A percentile compares a stretch with the other conserved stretches of the same genome.
Conservation (phyloP, 1,139 yeast species). For the Yamadazyma taylorii region DNA sequence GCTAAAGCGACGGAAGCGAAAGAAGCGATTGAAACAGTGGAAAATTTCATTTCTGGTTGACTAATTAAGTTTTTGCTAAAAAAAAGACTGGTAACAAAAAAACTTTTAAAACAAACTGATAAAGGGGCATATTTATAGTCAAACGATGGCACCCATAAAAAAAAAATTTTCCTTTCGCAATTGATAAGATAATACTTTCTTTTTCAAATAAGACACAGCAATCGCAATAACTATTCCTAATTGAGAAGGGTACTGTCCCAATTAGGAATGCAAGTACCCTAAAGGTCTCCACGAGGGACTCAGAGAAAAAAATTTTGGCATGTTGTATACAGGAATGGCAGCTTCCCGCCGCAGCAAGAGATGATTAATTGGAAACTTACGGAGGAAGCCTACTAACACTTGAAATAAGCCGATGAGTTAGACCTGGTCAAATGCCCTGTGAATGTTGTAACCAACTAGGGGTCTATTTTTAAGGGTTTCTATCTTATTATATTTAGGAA, state of each 20-base stretch:
- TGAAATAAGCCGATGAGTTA: too few relatives aligned
- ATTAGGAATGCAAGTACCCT: not conserved
- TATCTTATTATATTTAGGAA: too few relatives aligned
- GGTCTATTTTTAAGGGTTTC: too few relatives aligned
- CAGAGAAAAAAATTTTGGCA: too few relatives aligned
- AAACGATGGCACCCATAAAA: not conserved
- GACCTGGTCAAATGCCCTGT: too few relatives aligned
- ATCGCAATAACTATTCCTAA: conserved; percentile 1
- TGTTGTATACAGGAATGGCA: too few relatives aligned
- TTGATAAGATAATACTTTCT: conserved; percentile 1
- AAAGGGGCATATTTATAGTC: conserved; percentile 2
- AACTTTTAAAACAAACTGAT: not conserved
- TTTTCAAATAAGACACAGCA: not conserved
- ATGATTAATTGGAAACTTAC: too few relatives aligned
- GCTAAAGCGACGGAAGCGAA: conserved; percentile 38
- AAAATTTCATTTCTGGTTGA: conserved; percentile 35
- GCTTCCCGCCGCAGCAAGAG: too few relatives aligned
- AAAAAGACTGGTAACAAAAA: not conserved
- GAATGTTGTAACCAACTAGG: too few relatives aligned
- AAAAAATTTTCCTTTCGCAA: not conserved
- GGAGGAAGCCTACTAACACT: too few relatives aligned
- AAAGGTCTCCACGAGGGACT: too few relatives aligned
- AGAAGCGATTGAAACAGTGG: conserved; percentile 32
- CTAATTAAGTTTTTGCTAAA: too few relatives aligned
- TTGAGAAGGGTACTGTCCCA: not conserved